Conservation (phyloP, 768 basidiomycete genomes). For the Phlebiopsis gigantea region DNA sequence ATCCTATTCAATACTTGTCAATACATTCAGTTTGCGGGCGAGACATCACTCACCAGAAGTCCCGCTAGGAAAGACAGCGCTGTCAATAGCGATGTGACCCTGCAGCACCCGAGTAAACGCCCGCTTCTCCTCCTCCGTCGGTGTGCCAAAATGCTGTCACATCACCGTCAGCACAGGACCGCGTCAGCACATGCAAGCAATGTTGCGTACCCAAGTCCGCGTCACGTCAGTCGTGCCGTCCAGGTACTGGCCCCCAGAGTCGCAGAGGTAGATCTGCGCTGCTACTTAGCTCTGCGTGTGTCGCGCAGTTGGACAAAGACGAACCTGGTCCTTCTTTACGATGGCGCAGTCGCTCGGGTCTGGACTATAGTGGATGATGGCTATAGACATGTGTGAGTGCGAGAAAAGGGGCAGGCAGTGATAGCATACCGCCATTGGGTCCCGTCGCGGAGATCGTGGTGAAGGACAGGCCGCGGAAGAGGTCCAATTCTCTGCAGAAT, state of each 20-base stretch:
- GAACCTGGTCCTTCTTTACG: slow-evolving; percentile 70
- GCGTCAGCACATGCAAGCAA: too few relatives aligned
- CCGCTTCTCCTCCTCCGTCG: slow-evolving; percentile 75
- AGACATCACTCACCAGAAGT: slow-evolving; percentile 53
- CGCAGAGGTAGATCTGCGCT: slow-evolving; percentile 69
- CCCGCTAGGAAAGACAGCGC: slow-evolving; percentile 74
- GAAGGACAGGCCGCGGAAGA: slow-evolving; percentile 89
- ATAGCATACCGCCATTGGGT: slow-evolving; percentile 71
- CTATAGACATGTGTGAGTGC: slow-evolving; percentile 29
- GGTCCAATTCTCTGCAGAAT: slow-evolving; percentile 56
- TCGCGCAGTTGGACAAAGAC: too few relatives aligned
- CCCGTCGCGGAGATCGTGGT: slow-evolving; percentile 90
- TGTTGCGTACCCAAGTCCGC: slow-evolving; percentile 65
- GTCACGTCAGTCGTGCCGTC: slow-evolving; percentile 98
- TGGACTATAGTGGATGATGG: slow-evolving; percentile 92
- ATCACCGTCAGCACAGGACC: not conserved
- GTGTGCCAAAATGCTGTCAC: slow-evolving; percentile 79
- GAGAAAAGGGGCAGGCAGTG: not conserved
- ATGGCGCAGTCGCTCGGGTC: slow-evolving; percentile 66
- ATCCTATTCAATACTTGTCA: slow-evolving; percentile 33
- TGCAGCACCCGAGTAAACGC: slow-evolving; percentile 91
- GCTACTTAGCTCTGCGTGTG: too few relatives aligned
- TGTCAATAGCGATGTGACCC: slow-evolving; percentile 88
- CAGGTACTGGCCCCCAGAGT: slow-evolving; percentile 87
- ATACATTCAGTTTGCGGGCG: not conserved